A percentile compares a stretch with the other conserved stretches of the same genome.
These are phyloP conservation scores for Penicillium coprophilum DNA, from an alignment of 495 filamentous ascomycete species.

Conservation along the genomic window DNA sequence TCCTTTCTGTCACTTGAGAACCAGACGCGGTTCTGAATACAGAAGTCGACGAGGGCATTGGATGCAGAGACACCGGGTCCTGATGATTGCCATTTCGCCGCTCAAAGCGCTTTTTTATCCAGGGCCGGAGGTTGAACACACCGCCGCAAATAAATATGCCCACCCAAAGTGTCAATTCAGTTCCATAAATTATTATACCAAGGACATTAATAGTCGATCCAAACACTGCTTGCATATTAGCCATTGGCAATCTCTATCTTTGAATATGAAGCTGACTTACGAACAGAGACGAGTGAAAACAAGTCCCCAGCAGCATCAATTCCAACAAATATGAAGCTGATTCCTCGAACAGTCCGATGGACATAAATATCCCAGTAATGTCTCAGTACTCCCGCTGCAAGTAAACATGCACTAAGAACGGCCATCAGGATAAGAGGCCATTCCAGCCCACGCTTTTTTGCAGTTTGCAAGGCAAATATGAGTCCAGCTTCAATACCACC, in stretches of 20 bases:
- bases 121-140: constrained; percentile 59
- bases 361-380: constrained; percentile 62
- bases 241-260: not conserved
- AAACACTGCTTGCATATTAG: constrained; percentile 44
- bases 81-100: constrained; percentile 10
- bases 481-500: constrained; percentile 53
- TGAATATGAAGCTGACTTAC: constrained; percentile 19
- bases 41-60: constrained; percentile 56
- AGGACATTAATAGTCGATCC: constrained; percentile 53
- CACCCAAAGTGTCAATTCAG: constrained; percentile 60
- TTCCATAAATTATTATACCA: constrained; percentile 61
- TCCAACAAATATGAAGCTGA: constrained; percentile 64
- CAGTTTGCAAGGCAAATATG: constrained; percentile 50
- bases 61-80: constrained; percentile 40
- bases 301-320: constrained; percentile 66
- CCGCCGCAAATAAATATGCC: constrained; percentile 61
- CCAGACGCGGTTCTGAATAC: constrained; percentile 54
- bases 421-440: constrained; percentile 64
- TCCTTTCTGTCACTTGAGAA: constrained; percentile 26
- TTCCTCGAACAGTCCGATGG: constrained; percentile 60
- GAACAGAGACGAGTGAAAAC: constrained; percentile 58
- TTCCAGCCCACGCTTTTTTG: constrained; percentile 30
- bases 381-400: constrained; percentile 53
- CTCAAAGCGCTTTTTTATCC: constrained; percentile 34
- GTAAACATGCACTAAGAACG: constrained; percentile 53